Conservation (phyloP, 176 grass and related monocot species). For the Aegilops sharonensis region DNA sequence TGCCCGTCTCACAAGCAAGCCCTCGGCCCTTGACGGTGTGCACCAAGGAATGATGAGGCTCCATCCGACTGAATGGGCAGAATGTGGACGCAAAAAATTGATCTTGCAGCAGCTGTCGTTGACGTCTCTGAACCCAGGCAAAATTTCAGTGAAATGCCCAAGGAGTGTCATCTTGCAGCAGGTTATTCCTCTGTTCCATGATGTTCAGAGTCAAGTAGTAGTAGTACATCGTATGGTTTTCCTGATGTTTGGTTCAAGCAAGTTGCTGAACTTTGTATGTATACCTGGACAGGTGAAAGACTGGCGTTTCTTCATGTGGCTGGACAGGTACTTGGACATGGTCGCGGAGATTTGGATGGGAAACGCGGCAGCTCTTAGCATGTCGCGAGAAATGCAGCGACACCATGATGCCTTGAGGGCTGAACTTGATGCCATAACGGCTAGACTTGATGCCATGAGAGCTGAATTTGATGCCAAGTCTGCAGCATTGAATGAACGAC, state of each 20-base stretch:
- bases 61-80: neutral
- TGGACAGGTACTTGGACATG: neutral
- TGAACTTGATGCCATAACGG: neutral
- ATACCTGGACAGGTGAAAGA: neutral
- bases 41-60: neutral
- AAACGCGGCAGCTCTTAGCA: neutral
- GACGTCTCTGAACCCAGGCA: neutral
- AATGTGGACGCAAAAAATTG: neutral
- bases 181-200: neutral
- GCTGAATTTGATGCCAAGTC: neutral
- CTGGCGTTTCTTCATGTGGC: neutral
- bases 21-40: too few species aligned
- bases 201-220: neutral
- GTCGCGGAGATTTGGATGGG: neutral
- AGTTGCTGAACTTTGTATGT: neutral
- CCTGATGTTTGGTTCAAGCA: neutral
- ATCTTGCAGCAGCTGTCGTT: neutral
- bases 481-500: neutral
- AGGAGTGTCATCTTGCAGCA: neutral
- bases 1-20: too few species aligned
- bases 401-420: neutral
- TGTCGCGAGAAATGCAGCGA: neutral
- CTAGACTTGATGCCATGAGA: neutral
- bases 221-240: neutral
- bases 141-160: neutral